Percentiles rank a stretch among this genome's conserved stretches.
Conservation (phyloP, 2,329 filamentous ascomycete species). For the Fusarium liriodendri region DNA sequence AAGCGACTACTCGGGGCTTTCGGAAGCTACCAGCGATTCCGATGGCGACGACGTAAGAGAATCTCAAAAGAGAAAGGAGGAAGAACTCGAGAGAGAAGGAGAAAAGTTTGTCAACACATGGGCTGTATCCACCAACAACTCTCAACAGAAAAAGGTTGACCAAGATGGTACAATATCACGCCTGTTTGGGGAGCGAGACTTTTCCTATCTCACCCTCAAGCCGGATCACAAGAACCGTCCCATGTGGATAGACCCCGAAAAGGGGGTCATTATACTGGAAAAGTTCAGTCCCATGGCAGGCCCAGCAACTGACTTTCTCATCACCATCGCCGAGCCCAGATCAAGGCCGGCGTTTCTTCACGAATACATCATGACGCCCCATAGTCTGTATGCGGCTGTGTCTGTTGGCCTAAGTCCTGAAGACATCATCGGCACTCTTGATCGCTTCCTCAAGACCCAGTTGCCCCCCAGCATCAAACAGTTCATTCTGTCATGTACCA, state of each 20-base stretch:
- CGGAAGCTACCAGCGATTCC: background rate
- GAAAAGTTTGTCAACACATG: slow-evolving; percentile 14
- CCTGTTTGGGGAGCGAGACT: slow-evolving; percentile 64
- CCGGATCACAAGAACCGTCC: slow-evolving; percentile 85
- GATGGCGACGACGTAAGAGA: slow-evolving; percentile 5
- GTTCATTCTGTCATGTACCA: slow-evolving; percentile 79
- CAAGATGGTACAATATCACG: slow-evolving; percentile 6
- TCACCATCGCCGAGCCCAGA: slow-evolving; percentile 88
- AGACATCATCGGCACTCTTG: slow-evolving; percentile 74
- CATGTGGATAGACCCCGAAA: slow-evolving; percentile 86
- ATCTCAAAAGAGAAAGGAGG: background rate
- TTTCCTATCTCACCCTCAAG: slow-evolving; percentile 82
- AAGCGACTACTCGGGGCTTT: background rate
- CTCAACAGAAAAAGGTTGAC: background rate
- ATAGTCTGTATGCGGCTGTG: slow-evolving; percentile 90
- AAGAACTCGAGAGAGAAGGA: background rate
- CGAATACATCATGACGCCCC: slow-evolving; percentile 86
- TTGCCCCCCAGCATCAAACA: slow-evolving; percentile 77
- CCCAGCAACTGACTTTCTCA: slow-evolving; percentile 88
- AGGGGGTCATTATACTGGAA: slow-evolving; percentile 87
- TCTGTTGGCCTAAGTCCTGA: slow-evolving; percentile 82
- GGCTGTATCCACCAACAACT: slow-evolving; percentile 4
- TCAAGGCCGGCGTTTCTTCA: slow-evolving; percentile 87
- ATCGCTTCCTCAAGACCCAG: slow-evolving; percentile 84
- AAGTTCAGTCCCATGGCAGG: slow-evolving; percentile 85